phyloP scores from a whole-genome alignment of 192 early-diverging fungal genomes.

The Entomortierella beljakovae region DNA sequence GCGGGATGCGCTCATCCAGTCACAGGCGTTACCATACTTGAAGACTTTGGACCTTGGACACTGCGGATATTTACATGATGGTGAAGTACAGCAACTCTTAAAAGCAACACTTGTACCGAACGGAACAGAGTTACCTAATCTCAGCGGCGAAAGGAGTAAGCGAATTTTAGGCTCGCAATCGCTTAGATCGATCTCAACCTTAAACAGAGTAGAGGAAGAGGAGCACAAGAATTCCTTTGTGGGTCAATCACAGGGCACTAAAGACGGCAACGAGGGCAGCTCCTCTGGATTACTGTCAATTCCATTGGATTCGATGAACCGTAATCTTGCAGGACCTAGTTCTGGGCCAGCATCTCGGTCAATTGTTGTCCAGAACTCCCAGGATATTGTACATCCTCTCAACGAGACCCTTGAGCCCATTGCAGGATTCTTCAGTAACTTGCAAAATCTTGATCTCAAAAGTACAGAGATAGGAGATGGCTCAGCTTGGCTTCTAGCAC shows the following conservation, averaged over 20 bases:
- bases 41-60: conserved; percentile 35
- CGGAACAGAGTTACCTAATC: not conserved
- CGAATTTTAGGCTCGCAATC: conserved; percentile 5
- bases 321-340: not conserved
- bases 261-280: not conserved
- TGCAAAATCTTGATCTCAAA: conserved; percentile 47
- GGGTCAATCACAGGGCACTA: not conserved
- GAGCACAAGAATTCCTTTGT: not conserved
- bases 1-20: not conserved
- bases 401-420: not conserved
- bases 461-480: conserved; percentile 36
- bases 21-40: conserved; percentile 6
- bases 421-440: conserved; percentile 36
- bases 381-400: not conserved
- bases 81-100: conserved; percentile 8
- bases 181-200: not conserved
- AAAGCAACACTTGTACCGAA: conserved; percentile 25
- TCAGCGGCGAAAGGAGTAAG: not conserved
- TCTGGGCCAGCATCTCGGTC: conserved; percentile 2
- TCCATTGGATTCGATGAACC: not conserved
- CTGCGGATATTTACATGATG: conserved; percentile 22
- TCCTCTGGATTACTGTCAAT: too few relatives aligned
- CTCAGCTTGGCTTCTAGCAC: conserved; percentile 35
- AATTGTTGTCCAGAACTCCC: not conserved
- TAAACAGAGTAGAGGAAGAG: not conserved